Evolutionary conservation across 1,139 yeast species (phyloP), one percentile per base, ranked within the genome.

Genomic region (Pichia sp.): DNA sequence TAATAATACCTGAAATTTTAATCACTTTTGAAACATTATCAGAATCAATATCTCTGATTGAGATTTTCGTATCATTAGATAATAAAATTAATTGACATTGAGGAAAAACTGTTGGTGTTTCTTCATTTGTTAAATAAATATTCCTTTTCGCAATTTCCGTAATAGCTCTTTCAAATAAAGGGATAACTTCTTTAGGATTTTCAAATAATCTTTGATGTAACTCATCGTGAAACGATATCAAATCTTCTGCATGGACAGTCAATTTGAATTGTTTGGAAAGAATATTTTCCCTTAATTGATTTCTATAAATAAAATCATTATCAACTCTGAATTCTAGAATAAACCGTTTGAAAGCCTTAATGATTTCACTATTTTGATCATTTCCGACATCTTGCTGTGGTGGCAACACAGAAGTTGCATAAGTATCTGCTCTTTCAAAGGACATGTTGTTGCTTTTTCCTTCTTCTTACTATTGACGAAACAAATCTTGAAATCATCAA

Each of bases 1-100:
- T 92, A 55, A 94, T 77, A 54, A 94, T 94, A 37, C 98, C 99
- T 35, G 96, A 87, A 32, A 94, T 80, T 47, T 96, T 74, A 32
- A 94, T 94, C 49, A 94, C 82, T 64, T 86, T 86, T 31, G 97
- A 80, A 51, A 94, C 90, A 61, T 87, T 87, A 40, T 83, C 87
- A 1, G 97, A 85, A 60, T 85, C 94, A 51, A 94, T 72, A 50
- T 87, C 80, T 58, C 98, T 76, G 49, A 94, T 78, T 1, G 94
- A 74, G 2, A 83, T 74, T 48, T 80, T 78, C 50, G 80, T 78
- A 7, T 96, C 84, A 47, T 80, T 79, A 8, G 95, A 84, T 52
- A 74, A 74, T 44, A 94, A 67, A 40, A 90, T 80, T 54, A 92
- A 68, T 67, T 92, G 99, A 60, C 96, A 87, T 31, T 71, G 74